phyloP scores from a whole-genome alignment of 2,329 filamentous ascomycete species.

The Penicillium sp. region DNA sequence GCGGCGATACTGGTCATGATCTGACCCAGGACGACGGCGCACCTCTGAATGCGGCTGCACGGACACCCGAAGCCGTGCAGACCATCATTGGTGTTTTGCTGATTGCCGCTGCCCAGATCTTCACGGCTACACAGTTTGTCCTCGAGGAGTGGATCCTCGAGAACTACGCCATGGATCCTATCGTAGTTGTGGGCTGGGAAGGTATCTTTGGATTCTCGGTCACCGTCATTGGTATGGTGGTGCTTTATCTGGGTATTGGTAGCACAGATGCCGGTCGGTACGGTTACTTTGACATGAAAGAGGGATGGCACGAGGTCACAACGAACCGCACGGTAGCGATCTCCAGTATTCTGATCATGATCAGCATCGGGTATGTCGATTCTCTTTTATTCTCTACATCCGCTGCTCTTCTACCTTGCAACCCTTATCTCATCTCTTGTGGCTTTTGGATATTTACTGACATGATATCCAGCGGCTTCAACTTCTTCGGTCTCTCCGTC shows the following conservation, averaged over 20 bases:
- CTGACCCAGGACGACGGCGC: constrained; percentile 33
- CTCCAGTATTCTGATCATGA: constrained; percentile 88
- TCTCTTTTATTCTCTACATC: constrained; percentile 2
- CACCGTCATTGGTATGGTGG: constrained; percentile 75
- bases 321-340: constrained; percentile 70
- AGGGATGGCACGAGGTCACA: constrained; percentile 81
- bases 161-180: constrained; percentile 75
- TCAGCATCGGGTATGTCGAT: constrained; percentile 82
- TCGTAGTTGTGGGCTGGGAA: constrained; percentile 95
- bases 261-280: constrained; percentile 70
- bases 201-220: constrained; percentile 85
- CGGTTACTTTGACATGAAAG: constrained; percentile 87
- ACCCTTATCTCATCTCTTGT: background rate
- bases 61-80: constrained; percentile 60
- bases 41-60: constrained; percentile 40
- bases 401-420: background rate
- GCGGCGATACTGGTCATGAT: constrained; percentile 53
- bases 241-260: constrained; percentile 77
- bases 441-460: background rate
- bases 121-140: constrained; percentile 95
- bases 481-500: constrained; percentile 96
- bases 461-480: constrained; percentile 72
- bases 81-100: constrained; percentile 82
- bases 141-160: constrained; percentile 91
- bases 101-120: constrained; percentile 93